Evolutionary conservation across 441 rosid genomes (phyloP).

Genomic region (Euphorbia schlechtendalii): DNA sequence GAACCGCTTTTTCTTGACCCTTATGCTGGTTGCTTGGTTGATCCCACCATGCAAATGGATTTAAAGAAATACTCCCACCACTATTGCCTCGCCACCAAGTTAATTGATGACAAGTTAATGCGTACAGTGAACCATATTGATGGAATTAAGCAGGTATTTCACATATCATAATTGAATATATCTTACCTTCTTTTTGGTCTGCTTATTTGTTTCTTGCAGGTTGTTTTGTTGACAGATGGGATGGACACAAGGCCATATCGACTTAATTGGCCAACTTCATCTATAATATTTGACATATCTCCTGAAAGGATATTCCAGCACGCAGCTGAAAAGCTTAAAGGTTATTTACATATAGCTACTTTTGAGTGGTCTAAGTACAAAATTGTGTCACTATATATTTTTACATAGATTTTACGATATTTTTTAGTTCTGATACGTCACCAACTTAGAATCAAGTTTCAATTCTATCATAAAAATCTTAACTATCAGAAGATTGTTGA

Average conservation of each 20-base stretch:
- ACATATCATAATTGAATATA: constrained; percentile 1
- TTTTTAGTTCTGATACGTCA: constrained; percentile 1
- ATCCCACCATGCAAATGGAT: constrained; percentile 38
- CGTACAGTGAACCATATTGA: constrained; percentile 48
- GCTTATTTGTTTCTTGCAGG: constrained; percentile 41
- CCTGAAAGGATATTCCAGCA: constrained; percentile 50
- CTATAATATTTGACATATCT: constrained; percentile 75
- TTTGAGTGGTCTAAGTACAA: constrained; percentile 12
- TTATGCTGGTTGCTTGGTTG: constrained; percentile 77
- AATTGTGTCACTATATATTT: neutral
- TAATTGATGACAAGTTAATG: constrained; percentile 77
- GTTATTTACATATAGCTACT: constrained; percentile 29
- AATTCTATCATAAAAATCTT: neutral
- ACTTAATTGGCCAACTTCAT: constrained; percentile 81
- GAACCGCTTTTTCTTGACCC: constrained; percentile 88
- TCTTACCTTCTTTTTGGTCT: constrained; percentile 7
- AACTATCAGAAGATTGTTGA: neutral
- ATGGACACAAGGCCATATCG: constrained; percentile 95
- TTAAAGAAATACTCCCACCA: constrained; percentile 38
- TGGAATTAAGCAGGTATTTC: constrained; percentile 72
- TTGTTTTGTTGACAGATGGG: constrained; percentile 85
- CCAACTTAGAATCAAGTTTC: too few species aligned
- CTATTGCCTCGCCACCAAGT: constrained; percentile 74
- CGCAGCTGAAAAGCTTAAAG: constrained; percentile 62
- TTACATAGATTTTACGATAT: neutral